Conservation (phyloP, 1,139 yeast species). For the Diutina sp. region DNA sequence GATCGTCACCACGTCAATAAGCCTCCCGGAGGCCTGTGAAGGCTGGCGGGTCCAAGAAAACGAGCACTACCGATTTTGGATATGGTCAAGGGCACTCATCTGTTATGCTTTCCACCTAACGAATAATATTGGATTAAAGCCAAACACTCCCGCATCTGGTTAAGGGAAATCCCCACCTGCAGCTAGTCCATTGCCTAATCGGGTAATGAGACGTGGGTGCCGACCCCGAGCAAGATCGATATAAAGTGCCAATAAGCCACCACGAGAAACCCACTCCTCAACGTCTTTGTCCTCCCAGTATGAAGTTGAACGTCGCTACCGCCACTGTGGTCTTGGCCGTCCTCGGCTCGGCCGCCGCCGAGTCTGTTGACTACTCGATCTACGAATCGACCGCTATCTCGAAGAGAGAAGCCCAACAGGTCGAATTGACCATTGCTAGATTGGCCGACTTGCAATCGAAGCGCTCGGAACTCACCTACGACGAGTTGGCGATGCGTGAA, state of each 20-base stretch:
- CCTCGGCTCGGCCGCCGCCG: not conserved
- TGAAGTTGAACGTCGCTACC: conserved; percentile 2
- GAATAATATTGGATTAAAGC: not conserved
- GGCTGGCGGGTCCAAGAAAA: not conserved
- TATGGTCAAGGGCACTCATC: not conserved
- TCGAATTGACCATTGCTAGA: not conserved
- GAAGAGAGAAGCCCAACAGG: conserved; percentile 8
- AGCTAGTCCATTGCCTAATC: not conserved
- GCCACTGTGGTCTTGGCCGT: conserved; percentile 2
- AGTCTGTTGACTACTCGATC: not conserved
- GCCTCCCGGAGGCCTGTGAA: not conserved
- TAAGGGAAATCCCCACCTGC: not conserved
- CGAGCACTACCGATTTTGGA: not conserved
- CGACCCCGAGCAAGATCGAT: not conserved
- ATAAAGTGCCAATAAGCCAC: not conserved
- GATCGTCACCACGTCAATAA: not conserved
- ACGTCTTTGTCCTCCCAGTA: not conserved
- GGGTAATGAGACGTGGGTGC: not conserved
- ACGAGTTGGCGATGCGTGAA: conserved; percentile 7
- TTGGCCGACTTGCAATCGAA: not conserved
- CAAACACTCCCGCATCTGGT: not conserved
- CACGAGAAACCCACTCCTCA: not conserved
- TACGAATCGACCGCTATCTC: not conserved
- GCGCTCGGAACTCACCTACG: conserved; percentile 2
- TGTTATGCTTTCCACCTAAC: not conserved